Evolutionary conservation across 2,329 filamentous ascomycete genomes (phyloP).

Genomic region (Talaromyces sp.): DNA sequence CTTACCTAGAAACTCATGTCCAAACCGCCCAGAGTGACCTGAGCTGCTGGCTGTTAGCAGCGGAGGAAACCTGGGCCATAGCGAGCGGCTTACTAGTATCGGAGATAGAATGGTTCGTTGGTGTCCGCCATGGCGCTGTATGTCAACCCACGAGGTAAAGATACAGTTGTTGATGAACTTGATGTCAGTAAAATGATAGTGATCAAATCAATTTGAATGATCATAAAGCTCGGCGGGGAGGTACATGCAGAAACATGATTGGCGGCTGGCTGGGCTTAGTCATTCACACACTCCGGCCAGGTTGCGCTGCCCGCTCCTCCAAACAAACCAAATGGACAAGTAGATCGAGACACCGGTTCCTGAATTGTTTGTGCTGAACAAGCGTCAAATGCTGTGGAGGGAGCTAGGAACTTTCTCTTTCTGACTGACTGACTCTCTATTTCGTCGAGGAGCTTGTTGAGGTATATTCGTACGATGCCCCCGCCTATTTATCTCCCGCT

Average conservation of each 20-base stretch:
- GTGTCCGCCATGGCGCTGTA: slow-evolving; percentile 49
- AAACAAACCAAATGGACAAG: slow-evolving; percentile 41
- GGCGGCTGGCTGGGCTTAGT: slow-evolving; percentile 38
- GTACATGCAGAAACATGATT: not conserved
- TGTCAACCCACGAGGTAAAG: not conserved
- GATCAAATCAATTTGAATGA: not conserved
- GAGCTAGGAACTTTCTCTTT: slow-evolving; percentile 34
- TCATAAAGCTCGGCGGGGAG: slow-evolving; percentile 5
- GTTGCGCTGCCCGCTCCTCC: slow-evolving; percentile 28
- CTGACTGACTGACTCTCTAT: slow-evolving; percentile 27
- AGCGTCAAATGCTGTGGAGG: slow-evolving; percentile 40
- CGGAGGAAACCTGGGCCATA: slow-evolving; percentile 38
- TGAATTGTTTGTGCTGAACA: slow-evolving; percentile 35
- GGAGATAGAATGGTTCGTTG: slow-evolving; percentile 87
- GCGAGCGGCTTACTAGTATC: slow-evolving; percentile 78
- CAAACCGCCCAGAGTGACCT: slow-evolving; percentile 94
- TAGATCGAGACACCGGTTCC: slow-evolving; percentile 32
- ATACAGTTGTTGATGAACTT: not conserved
- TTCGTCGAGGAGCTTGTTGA: slow-evolving; percentile 30
- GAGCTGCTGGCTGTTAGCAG: slow-evolving; percentile 64
- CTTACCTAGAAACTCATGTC: slow-evolving; percentile 93
- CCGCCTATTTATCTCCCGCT: slow-evolving; percentile 29
- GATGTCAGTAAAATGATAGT: not conserved
- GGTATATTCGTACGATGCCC: slow-evolving; percentile 26
- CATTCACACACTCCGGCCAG: slow-evolving; percentile 45